Conservation (phyloP, 805 yeast genomes). For the Candida corydali region DNA sequence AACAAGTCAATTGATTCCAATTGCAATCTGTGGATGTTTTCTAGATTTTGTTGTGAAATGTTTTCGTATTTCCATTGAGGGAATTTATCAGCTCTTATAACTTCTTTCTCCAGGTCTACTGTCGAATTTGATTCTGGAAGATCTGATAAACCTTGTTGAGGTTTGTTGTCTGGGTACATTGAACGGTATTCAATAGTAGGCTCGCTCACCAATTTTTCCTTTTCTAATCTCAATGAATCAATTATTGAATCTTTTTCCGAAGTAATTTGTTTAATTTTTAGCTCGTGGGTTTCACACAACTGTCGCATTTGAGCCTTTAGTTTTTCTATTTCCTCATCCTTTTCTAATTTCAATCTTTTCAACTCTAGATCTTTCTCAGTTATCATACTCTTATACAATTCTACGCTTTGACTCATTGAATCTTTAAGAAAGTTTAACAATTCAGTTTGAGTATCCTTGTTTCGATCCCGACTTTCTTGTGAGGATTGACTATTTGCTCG, state of each 20-base stretch:
- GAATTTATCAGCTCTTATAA: not conserved
- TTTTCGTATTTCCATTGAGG: not conserved
- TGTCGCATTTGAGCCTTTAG: no score
- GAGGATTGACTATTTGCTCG: not conserved
- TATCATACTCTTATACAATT: constrained; percentile 1
- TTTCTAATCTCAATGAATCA: not conserved
- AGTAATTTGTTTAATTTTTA: no score
- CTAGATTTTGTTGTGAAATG: not conserved
- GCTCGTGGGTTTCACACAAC: no score
- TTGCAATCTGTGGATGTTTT: not conserved
- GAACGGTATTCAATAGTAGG: no score
- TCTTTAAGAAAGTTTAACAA: not conserved
- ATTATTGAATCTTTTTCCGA: not conserved
- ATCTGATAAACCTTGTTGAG: no score
- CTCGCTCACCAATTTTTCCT: not conserved
- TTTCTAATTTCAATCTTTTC: not conserved
- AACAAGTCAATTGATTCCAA: constrained; percentile 19
- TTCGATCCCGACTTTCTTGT: no score
- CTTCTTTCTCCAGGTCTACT: no score
- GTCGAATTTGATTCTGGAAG: not conserved
- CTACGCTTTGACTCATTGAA: not conserved
- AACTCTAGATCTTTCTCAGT: not conserved
- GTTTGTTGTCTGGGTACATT: no score
- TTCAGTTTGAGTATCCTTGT: not conserved
- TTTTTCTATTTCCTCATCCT: not conserved